Percentiles rank a stretch among this genome's conserved stretches.
phyloP scores from a whole-genome alignment of 495 filamentous ascomycete genomes.

The Aspergillus carlsbadensis region DNA sequence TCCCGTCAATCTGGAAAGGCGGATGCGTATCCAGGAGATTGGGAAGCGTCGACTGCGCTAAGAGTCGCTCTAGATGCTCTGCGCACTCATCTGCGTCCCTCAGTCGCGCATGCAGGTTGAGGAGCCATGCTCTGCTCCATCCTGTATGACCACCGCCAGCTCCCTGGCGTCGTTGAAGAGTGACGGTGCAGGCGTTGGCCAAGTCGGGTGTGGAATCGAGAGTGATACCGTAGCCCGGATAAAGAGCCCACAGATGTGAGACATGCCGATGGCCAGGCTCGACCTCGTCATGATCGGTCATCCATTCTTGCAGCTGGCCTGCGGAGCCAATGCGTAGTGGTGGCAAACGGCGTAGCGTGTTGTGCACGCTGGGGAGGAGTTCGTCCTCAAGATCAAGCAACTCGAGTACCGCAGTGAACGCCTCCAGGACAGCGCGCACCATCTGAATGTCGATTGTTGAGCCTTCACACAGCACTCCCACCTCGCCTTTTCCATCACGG shows the following conservation, averaged over 20 bases:
- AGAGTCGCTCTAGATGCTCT: slow-evolving; percentile 34
- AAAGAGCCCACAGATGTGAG: slow-evolving; percentile 46
- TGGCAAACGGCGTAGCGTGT: slow-evolving; percentile 24
- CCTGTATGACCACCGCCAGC: slow-evolving; percentile 48
- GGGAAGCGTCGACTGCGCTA: slow-evolving; percentile 38
- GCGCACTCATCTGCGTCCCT: slow-evolving; percentile 31
- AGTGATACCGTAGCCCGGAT: slow-evolving; percentile 30
- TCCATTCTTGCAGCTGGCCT: slow-evolving; percentile 51
- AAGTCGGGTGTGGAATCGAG: slow-evolving; percentile 24
- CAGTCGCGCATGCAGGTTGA: slow-evolving; percentile 38
- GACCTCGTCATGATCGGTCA: slow-evolving; percentile 41
- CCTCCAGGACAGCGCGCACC: slow-evolving; percentile 37
- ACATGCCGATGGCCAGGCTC: slow-evolving; percentile 52
- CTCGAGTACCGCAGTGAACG: slow-evolving; percentile 18
- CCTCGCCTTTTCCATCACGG: slow-evolving; percentile 24
- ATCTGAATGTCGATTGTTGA: slow-evolving; percentile 52
- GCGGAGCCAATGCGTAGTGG: slow-evolving; percentile 35
- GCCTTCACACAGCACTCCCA: slow-evolving; percentile 39
- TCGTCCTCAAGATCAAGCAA: slow-evolving; percentile 14
- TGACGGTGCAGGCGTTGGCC: slow-evolving; percentile 36
- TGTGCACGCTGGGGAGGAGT: slow-evolving; percentile 17
- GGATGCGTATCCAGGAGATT: slow-evolving; percentile 46
- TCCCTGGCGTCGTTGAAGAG: slow-evolving; percentile 35
- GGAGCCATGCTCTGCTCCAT: slow-evolving; percentile 50
- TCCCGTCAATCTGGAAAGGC: slow-evolving; percentile 54